These are phyloP conservation scores for Marasmius tenuissimus DNA, from an alignment of 1,284 basidiomycete species.

Conservation along the genomic window DNA sequence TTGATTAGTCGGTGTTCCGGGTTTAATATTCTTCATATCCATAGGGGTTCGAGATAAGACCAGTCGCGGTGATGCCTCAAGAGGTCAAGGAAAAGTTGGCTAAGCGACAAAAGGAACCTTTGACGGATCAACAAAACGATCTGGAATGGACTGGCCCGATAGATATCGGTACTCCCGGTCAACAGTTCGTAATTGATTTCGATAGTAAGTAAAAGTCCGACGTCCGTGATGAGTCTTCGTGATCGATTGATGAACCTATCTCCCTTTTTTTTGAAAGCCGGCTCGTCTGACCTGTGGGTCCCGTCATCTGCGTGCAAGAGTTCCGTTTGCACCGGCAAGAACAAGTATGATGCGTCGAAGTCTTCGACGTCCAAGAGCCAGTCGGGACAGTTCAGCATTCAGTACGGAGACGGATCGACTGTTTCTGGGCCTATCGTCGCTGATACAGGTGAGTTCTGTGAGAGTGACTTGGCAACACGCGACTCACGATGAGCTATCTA, in stretches of 20 bases:
- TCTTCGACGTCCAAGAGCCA: conserved; percentile 37
- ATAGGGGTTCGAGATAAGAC: conserved; percentile 18
- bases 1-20: background rate
- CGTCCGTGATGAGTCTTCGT: too few species aligned
- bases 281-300: conserved; percentile 24
- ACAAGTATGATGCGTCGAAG: conserved; percentile 29
- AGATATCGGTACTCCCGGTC: conserved; percentile 30
- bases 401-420: conserved; percentile 55
- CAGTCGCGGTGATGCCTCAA: conserved; percentile 13
- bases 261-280: conserved; percentile 19
- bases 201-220: conserved; percentile 33
- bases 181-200: conserved; percentile 29
- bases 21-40: conserved; percentile 6
- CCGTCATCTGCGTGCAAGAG: conserved; percentile 26
- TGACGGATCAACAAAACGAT: conserved; percentile 22
- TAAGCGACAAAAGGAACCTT: conserved; percentile 17
- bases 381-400: conserved; percentile 38
- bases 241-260: conserved; percentile 11
- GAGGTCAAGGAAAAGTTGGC: conserved; percentile 9
- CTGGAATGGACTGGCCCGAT: conserved; percentile 29
- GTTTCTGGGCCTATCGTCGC: conserved; percentile 50
- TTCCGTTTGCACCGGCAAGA: conserved; percentile 23
- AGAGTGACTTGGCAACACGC: background rate
- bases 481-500: background rate
- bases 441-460: conserved; percentile 33